Base-by-base conservation (phyloP, 305 asterid species). In the Solanum chacoense region DNA sequence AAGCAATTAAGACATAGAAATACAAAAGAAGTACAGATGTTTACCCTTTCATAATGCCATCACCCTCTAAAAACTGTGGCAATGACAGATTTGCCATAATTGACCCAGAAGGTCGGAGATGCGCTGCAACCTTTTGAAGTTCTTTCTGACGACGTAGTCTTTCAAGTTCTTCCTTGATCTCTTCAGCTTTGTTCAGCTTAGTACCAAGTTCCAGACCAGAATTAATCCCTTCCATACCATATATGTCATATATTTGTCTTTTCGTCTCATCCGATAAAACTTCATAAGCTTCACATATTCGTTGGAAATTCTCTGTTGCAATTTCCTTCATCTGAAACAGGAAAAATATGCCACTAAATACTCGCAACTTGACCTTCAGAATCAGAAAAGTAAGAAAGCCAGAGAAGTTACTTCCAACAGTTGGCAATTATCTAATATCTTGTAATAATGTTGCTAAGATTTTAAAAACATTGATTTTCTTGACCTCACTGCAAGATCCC, bases 151-250 rank as follows among this genome's bases (percentile, higher is more conserved):
- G 96, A 90, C 91, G 90, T 88, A 98, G 90, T 91, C 96, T 93
- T 93, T 98, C 98, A 65, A 98, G 98, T 89, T 98, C 99, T 93
- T 96, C 99, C 92, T 94, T 98, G 89, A 98, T 94, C 91, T 98
- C 98, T 86, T 96, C 96, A 31, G 92, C 95, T 91, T 94, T 95
- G 91, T 91, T 93, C 88, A 98, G 93, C 88, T 92, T 93, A 32
- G 96, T 94, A 85, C 99, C 99, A 91, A 98, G 98, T 94, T 98
- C 99, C 88, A 98, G 93, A 88, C 99, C 99, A 85, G 99, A 95
- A 81, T 91, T 93, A 75, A 98, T 89, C 75, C 99, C 99, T 91
- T 98, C 99, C 99, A 96, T 96, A 65, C 99, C 99, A 90, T 98
- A 98, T 76, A 98, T 93, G 90, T 98, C 99, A 90, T 98, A 98